Evolutionary conservation across 257 asterid genomes (phyloP), one percentile per base, ranked within the genome.

Genomic region (Datura wrightii): DNA sequence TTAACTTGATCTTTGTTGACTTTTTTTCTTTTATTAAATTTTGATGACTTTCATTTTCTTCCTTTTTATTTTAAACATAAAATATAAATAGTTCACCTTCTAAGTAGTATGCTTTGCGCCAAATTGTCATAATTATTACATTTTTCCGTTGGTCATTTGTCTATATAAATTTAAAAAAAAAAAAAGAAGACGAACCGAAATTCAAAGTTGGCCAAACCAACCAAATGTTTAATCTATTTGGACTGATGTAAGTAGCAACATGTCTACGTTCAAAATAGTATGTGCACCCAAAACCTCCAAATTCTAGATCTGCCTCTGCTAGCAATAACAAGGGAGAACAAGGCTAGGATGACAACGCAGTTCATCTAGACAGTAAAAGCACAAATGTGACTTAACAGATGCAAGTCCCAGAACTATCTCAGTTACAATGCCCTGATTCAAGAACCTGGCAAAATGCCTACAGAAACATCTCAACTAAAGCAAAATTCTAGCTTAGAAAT

Each of bases 371-470:
- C 62, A 31, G 46, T 50, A 31, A 76, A 37, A 67, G 62, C 4
- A 76, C 46, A 76, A 76, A 15, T 76, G 62, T 31, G 24, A 31
- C 46, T 50, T 76, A 31, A 76, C 7, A 76, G 62, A 50, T 76
- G 82, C 62, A 76, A 76, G 46, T 76, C 41, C 13, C 62, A 76
- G 62, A 24, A 76, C 24, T 31, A 31, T 24, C 46, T 34, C 46
- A 50, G 62, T 37, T 76, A 50, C 3, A 19, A 48, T 74, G 24
- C 42, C 80, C 80, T 74, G 80, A 14, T 46, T 6, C 18, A 46
- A 74, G 10, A 74, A 24, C 10, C 44, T 48, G 60, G 80, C 41
- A 24, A 31, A 71, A 74, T 31, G 42, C 80, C 59, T 48, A 24
- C 0, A 3, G 11, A 46, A 44, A 46, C 58, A 46, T 44, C 80